A percentile compares a stretch with the other conserved stretches of the same genome.
Conservation (phyloP, 2,329 filamentous ascomycete genomes). For the Fusarium sp. region DNA sequence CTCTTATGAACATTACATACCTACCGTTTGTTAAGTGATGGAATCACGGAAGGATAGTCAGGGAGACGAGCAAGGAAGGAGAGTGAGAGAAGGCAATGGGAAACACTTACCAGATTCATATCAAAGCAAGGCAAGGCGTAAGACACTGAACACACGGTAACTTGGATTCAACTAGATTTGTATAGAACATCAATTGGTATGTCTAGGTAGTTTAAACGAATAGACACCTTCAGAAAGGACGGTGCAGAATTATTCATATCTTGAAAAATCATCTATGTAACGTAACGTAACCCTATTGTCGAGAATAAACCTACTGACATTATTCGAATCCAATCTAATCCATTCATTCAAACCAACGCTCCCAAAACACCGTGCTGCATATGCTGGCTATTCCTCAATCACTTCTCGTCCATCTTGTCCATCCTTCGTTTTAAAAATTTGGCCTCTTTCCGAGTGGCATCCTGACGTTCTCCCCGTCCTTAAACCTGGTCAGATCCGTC, state of each 20-base stretch:
- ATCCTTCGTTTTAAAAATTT: constrained; percentile 53
- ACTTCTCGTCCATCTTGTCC: neutral
- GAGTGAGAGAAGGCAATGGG: neutral
- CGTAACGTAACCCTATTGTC: constrained; percentile 20
- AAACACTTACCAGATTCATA: neutral
- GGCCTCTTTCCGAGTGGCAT: constrained; percentile 61
- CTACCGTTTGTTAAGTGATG: no score
- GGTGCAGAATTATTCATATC: neutral
- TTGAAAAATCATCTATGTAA: constrained; percentile 20
- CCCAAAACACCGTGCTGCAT: constrained; percentile 52
- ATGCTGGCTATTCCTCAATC: constrained; percentile 36
- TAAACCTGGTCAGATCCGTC: constrained; percentile 79
- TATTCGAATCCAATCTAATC: constrained; percentile 29
- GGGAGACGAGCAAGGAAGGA: neutral
- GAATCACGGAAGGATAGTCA: no score
- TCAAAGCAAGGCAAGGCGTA: no score
- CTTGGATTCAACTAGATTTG: no score
- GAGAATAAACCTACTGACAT: constrained; percentile 30
- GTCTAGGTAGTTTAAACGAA: no score
- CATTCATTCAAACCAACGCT: constrained; percentile 40
- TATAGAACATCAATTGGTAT: no score
- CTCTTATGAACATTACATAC: no score
- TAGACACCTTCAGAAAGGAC: neutral
- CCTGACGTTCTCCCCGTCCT: constrained; percentile 71
- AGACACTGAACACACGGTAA: no score